phyloP scores from a whole-genome alignment of 2,329 filamentous ascomycete species.

The Ophiostoma perfectum region DNA sequence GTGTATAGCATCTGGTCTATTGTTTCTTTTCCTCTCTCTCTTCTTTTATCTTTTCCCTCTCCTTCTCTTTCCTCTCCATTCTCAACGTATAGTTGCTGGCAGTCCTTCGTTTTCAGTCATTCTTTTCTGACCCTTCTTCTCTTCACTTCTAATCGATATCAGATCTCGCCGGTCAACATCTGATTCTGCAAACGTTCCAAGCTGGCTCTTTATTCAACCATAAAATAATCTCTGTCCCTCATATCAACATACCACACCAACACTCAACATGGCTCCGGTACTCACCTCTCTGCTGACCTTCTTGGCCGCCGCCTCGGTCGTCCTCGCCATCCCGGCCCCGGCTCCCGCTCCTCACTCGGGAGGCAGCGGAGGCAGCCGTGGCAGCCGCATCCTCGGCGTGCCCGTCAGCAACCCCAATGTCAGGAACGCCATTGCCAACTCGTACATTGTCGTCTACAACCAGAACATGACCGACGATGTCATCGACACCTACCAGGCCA shows the following conservation, averaged over 20 bases:
- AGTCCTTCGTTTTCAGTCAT: conserved; percentile 13
- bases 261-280: background rate
- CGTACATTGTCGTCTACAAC: conserved; percentile 63
- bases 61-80: background rate
- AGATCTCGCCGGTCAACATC: conserved; percentile 13
- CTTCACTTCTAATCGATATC: background rate
- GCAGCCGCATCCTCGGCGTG: conserved; percentile 33
- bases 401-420: conserved; percentile 48
- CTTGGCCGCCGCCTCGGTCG: conserved; percentile 7
- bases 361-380: background rate
- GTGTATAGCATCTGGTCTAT: conserved; percentile 8
- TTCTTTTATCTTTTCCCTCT: background rate
- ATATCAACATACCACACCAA: background rate
- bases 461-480: conserved; percentile 44
- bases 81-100: background rate
- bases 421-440: conserved; percentile 47
- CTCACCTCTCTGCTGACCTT: background rate
- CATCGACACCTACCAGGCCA: conserved; percentile 46
- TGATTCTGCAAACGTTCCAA: background rate
- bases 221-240: background rate
- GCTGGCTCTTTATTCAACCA: too few relatives aligned
- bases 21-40: background rate
- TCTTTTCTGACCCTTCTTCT: background rate
- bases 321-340: conserved; percentile 1
- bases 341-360: background rate